phyloP scores from a whole-genome alignment of 345 rosid species.

The Eutrema yunnanense region DNA sequence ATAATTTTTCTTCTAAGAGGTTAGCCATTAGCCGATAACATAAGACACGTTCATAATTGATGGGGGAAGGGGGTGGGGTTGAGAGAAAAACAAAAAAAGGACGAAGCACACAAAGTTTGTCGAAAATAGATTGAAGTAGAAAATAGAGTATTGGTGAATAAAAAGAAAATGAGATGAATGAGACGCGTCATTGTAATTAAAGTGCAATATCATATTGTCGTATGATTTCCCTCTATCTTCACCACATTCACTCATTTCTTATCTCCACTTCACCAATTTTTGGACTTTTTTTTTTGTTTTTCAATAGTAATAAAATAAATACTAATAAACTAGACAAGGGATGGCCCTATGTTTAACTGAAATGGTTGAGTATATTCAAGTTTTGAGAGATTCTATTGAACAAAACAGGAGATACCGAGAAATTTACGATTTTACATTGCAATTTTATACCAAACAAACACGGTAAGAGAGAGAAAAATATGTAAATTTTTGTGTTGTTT shows the following conservation, averaged over 20 bases:
- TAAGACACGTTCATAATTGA: not conserved
- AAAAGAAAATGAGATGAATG: not conserved
- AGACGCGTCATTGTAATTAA: not conserved
- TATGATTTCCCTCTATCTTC: not conserved
- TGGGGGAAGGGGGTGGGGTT: too few species aligned
- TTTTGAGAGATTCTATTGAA: not conserved
- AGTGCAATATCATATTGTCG: not conserved
- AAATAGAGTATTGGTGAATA: not conserved
- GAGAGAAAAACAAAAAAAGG: not conserved
- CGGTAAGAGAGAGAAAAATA: too few species aligned
- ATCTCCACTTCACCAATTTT: not conserved
- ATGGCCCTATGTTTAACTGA: not conserved
- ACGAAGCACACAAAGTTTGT: too few species aligned
- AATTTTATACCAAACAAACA: not conserved
- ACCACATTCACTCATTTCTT: constrained; percentile 11
- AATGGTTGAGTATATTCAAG: not conserved
- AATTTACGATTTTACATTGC: not conserved
- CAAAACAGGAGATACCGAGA: not conserved
- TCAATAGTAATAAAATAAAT: not conserved
- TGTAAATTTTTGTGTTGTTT: too few species aligned
- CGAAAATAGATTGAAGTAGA: not conserved
- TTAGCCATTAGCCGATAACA: too few species aligned
- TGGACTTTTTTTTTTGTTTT: not conserved
- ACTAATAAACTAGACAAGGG: not conserved
- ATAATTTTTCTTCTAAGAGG: too few species aligned